These are phyloP conservation scores for Xylaria intraflava DNA, from an alignment of 495 filamentous ascomycete species.

Conservation along the genomic window DNA sequence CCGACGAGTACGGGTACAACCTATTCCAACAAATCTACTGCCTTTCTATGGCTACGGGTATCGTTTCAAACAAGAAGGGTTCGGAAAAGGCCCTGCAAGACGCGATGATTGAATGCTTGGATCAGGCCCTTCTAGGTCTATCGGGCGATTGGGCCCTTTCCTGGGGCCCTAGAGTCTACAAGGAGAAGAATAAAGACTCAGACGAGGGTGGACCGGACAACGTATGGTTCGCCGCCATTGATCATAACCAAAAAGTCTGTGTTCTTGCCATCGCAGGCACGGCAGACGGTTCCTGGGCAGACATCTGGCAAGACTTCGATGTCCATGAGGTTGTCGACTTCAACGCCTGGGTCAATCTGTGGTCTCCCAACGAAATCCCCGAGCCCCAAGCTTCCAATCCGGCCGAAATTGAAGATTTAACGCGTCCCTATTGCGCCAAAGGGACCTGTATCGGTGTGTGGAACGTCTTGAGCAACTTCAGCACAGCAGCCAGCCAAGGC, in stretches of 20 bases:
- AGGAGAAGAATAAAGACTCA: neutral
- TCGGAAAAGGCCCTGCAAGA: neutral
- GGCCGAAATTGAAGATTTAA: neutral
- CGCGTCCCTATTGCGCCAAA: neutral
- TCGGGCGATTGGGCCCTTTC: neutral
- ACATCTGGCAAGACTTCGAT: neutral
- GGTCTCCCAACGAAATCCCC: neutral
- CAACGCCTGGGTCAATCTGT: neutral
- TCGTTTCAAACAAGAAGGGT: neutral
- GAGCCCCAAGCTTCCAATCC: neutral
- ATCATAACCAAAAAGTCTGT: neutral
- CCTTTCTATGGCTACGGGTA: neutral
- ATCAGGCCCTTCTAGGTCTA: neutral
- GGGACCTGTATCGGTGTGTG: neutral
- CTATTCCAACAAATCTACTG: slow-evolving; percentile 3
- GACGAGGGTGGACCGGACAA: neutral
- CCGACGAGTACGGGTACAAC: neutral
- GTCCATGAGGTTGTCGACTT: neutral
- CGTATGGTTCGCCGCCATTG: slow-evolving; percentile 2
- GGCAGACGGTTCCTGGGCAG: neutral
- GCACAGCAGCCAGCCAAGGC: neutral
- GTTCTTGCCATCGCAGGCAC: slow-evolving; percentile 4
- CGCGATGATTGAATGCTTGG: neutral
- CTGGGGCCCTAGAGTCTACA: neutral
- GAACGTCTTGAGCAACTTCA: neutral